Evolutionary conservation across 2,329 filamentous ascomycete genomes (phyloP).

Genomic region (Furcasterigmium sp.): DNA sequence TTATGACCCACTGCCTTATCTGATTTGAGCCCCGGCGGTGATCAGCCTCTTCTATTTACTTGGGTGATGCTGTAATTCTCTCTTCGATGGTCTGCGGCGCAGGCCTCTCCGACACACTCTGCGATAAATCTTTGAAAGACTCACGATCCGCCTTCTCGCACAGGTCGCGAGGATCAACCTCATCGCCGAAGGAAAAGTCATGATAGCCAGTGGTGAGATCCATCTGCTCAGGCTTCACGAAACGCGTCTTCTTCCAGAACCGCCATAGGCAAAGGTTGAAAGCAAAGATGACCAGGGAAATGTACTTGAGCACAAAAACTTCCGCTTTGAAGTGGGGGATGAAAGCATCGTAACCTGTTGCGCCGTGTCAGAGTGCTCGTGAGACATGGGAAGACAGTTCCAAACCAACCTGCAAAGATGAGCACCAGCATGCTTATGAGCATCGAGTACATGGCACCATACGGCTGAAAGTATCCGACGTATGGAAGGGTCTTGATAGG

Average conservation of each 20-base stretch:
- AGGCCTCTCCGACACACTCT: no score
- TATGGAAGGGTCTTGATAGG: constrained; percentile 28
- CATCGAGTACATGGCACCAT: background rate
- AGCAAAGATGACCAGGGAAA: constrained; percentile 32
- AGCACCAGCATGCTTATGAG: background rate
- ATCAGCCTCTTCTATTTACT: no score
- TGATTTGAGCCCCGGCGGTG: no score
- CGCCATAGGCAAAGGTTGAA: constrained; percentile 34
- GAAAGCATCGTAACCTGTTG: constrained; percentile 52
- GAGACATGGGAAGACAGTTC: background rate
- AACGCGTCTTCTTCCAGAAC: background rate
- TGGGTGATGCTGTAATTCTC: no score
- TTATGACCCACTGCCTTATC: no score
- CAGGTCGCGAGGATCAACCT: background rate
- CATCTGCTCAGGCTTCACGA: background rate
- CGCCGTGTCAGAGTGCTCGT: no score
- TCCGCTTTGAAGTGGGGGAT: constrained; percentile 57
- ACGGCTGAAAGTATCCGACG: constrained; percentile 27
- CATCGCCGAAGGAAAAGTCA: background rate
- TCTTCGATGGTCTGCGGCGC: no score
- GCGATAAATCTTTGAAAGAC: no score
- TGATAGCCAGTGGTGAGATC: background rate
- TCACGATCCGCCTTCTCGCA: background rate
- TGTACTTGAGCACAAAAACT: constrained; percentile 56
- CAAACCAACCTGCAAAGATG: background rate